Conservation (phyloP, 2,329 filamentous ascomycete genomes). For the Talaromyces sp. region DNA sequence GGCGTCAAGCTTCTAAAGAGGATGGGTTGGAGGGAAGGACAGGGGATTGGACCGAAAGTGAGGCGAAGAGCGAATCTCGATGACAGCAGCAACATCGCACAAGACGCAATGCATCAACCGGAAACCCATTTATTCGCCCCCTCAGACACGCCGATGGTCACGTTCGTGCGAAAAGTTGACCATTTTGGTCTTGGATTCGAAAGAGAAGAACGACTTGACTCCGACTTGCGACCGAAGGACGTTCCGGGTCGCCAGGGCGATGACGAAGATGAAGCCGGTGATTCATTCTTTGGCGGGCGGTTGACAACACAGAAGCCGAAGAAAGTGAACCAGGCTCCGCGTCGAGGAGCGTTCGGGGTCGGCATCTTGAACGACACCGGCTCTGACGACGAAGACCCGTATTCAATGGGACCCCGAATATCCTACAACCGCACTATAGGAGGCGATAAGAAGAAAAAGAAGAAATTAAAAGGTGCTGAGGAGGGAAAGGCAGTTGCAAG, state of each 20-base stretch:
- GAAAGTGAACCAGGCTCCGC: conserved; percentile 55
- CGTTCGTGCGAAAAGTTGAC: conserved; percentile 47
- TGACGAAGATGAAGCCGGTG: conserved; percentile 29
- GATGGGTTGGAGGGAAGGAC: conserved; percentile 96
- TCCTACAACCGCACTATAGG: conserved; percentile 81
- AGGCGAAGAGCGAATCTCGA: conserved; percentile 70
- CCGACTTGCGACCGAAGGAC: conserved; percentile 21
- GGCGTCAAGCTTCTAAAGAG: conserved; percentile 78
- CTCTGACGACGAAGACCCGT: conserved; percentile 93
- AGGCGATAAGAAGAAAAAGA: conserved; percentile 76
- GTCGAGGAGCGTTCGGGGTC: conserved; percentile 73
- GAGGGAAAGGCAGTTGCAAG: conserved; percentile 44
- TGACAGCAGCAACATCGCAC: conserved; percentile 44
- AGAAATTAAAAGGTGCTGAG: conserved; percentile 48
- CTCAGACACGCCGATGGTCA: conserved; percentile 67
- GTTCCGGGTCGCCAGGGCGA: conserved; percentile 31
- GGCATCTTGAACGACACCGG: conserved; percentile 89
- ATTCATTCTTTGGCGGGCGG: conserved; percentile 40
- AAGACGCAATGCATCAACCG: conserved; percentile 41
- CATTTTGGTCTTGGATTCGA: conserved; percentile 49
- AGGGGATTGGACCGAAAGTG: conserved; percentile 87
- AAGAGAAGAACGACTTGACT: conserved; percentile 38
- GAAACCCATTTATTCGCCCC: conserved; percentile 78
- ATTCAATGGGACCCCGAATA: conserved; percentile 86
- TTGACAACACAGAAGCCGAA: conserved; percentile 33